Evolutionary conservation across 305 asterid genomes (phyloP).

Genomic region (Solanum hybrid): DNA sequence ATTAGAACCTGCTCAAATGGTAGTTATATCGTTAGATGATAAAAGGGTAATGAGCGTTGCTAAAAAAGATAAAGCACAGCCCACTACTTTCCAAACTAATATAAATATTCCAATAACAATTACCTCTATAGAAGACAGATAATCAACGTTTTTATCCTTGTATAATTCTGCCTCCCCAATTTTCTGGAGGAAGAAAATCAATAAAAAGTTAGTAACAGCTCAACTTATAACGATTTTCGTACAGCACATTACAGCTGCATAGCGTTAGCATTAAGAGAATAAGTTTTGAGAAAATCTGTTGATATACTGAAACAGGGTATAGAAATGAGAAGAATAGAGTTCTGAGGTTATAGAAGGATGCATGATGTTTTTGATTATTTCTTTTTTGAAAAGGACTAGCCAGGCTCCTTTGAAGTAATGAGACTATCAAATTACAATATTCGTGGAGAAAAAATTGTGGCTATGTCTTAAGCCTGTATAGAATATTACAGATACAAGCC

Average conservation of each 20-base stretch:
- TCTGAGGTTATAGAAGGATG: not conserved
- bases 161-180: constrained; percentile 66
- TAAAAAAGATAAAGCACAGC: not conserved
- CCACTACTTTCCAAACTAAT: not conserved
- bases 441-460: not conserved
- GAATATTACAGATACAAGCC: not conserved
- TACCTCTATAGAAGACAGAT: constrained; percentile 94
- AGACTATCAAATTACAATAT: not conserved
- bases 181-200: constrained; percentile 45
- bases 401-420: not conserved
- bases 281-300: not conserved
- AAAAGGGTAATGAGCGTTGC: not conserved
- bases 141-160: constrained; percentile 82
- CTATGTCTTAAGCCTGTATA: not conserved
- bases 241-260: not conserved
- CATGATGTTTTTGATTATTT: not conserved
- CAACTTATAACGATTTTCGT: not conserved
- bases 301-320: not conserved
- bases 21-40: constrained; percentile 6
- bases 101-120: not conserved
- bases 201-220: not conserved
- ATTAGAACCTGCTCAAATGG: constrained; percentile 55
- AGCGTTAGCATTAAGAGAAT: not conserved
- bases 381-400: not conserved
- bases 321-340: not conserved